These are phyloP conservation scores for Stephanocyclus meneghinianus DNA, from an alignment of 352 stramenopile species.

Conservation along the genomic window DNA sequence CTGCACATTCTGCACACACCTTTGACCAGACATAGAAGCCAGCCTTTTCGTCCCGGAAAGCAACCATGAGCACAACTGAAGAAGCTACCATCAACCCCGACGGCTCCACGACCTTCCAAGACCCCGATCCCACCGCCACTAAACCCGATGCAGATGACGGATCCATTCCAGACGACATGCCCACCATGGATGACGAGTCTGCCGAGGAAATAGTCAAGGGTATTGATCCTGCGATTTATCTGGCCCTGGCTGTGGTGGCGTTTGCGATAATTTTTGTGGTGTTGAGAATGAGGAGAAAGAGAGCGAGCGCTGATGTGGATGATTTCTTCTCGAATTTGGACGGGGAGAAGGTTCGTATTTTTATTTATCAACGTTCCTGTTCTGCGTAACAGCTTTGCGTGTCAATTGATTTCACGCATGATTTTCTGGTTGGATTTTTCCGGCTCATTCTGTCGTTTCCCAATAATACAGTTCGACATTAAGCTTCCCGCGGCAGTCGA, in stretches of 20 bases:
- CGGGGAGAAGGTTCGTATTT: conserved; percentile 71
- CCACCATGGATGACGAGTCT: conserved; percentile 29
- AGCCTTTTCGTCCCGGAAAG: not conserved
- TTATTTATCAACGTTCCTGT: not conserved
- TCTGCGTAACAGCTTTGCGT: not conserved
- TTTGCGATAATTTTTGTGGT: conserved; percentile 59
- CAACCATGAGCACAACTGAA: conserved; percentile 57
- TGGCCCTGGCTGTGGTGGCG: conserved; percentile 57
- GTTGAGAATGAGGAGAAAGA: conserved; percentile 47
- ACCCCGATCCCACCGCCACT: conserved; percentile 10
- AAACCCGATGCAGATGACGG: conserved; percentile 27
- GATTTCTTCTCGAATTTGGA: conserved; percentile 78
- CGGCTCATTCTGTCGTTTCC: conserved; percentile 1
- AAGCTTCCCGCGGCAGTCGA: conserved; percentile 83
- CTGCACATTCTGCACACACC: too few relatives aligned
- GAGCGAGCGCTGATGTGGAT: conserved; percentile 56
- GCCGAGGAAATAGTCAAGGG: conserved; percentile 43
- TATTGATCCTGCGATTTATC: conserved; percentile 74
- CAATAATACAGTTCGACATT: conserved; percentile 73
- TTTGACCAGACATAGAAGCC: not conserved
- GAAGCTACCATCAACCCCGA: conserved; percentile 74
- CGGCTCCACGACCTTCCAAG: conserved; percentile 69
- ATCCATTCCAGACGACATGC: conserved; percentile 10
- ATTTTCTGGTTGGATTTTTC: not conserved
- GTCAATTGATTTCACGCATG: not conserved